Conservation (phyloP, 371 early-diverging fungal genomes). For the Actinomortierella wolfii region DNA sequence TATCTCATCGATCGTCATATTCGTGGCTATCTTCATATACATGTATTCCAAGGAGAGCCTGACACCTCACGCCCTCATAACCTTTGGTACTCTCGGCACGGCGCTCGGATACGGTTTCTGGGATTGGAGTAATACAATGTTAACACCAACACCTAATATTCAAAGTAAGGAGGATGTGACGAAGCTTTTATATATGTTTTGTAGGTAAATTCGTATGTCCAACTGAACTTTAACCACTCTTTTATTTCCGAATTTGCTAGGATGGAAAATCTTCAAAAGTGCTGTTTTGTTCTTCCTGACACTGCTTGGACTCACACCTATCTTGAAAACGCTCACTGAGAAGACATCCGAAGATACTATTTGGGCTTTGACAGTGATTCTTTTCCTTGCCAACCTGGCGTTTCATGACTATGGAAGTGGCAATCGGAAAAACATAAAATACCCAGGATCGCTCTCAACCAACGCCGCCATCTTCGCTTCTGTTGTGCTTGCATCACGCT, state of each 20-base stretch:
- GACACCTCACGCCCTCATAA: conserved; percentile 64
- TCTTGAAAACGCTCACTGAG: conserved; percentile 89
- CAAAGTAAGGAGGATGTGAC: conserved; percentile 56
- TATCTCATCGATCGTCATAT: conserved; percentile 79
- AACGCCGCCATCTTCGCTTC: conserved; percentile 97
- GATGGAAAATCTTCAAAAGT: conserved; percentile 70
- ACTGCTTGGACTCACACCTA: conserved; percentile 87
- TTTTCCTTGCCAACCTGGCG: conserved; percentile 84
- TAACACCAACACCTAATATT: conserved; percentile 52
- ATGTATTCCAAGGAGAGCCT: conserved; percentile 59
- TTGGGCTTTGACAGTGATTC: conserved; percentile 86
- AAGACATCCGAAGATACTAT: conserved; percentile 93
- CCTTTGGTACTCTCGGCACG: conserved; percentile 60
- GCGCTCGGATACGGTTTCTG: conserved; percentile 71
- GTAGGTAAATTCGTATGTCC: background rate
- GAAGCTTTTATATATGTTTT: background rate
- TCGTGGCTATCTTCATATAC: conserved; percentile 85
- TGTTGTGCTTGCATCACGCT: conserved; percentile 90
- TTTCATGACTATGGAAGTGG: conserved; percentile 86
- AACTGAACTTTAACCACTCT: background rate
- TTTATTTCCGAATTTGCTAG: conserved; percentile 23
- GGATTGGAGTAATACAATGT: conserved; percentile 60
- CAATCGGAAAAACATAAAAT: conserved; percentile 55
- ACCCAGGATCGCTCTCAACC: conserved; percentile 91
- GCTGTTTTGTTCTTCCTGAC: conserved; percentile 78